Conservation (phyloP, 768 basidiomycete species). For the Leucogyrophana mollusca region DNA sequence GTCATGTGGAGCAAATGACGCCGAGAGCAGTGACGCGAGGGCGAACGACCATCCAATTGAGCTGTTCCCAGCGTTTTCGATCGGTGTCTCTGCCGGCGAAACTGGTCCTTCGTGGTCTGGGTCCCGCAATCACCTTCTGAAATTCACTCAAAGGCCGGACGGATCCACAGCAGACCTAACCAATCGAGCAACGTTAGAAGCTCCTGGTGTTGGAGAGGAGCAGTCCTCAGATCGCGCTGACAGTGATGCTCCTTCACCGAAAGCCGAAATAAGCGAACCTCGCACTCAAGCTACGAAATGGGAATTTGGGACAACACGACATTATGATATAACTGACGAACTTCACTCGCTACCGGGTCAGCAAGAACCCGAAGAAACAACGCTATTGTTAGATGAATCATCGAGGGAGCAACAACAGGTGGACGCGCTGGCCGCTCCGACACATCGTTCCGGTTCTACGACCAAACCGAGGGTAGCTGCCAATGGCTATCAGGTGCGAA, state of each 20-base stretch:
- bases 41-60: constrained; percentile 20
- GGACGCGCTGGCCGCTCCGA: too few species aligned
- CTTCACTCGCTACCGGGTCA: not conserved
- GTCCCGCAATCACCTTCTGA: constrained; percentile 23
- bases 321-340: constrained; percentile 8
- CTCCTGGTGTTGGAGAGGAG: not conserved
- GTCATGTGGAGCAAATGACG: not conserved
- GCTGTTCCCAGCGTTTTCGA: constrained; percentile 38
- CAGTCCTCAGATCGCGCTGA: too few species aligned
- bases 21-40: constrained; percentile 9
- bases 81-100: constrained; percentile 43
- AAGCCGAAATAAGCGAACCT: constrained; percentile 6
- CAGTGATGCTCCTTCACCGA: constrained; percentile 2
- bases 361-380: not conserved
- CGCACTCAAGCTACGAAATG: constrained; percentile 39
- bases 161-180: not conserved
- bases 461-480: not conserved
- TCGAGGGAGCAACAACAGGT: not conserved
- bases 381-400: not conserved
- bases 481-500: not conserved
- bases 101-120: constrained; percentile 22
- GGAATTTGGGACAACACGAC: constrained; percentile 54
- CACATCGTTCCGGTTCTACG: too few species aligned
- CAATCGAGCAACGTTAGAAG: not conserved
- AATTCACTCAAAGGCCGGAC: constrained; percentile 2